These are phyloP conservation scores for Vigna hirtella DNA, from an alignment of 306 rosid genomes.

Conservation along the genomic window DNA sequence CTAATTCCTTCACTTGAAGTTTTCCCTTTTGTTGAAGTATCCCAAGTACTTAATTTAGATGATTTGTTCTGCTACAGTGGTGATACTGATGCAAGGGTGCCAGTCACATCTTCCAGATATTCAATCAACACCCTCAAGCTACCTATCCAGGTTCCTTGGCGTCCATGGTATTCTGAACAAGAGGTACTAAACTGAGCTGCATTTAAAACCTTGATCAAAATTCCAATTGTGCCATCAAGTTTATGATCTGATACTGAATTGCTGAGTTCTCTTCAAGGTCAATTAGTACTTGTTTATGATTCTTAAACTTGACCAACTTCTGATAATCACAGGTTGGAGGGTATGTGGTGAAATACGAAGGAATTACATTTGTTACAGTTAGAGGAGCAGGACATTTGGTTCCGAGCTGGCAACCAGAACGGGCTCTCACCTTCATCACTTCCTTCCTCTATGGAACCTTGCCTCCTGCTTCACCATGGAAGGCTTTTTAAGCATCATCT, in stretches of 20 bases:
- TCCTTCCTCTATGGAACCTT: slow-evolving; percentile 54
- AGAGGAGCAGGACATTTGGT: slow-evolving; percentile 70
- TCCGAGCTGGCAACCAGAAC: slow-evolving; percentile 70
- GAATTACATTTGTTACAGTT: slow-evolving; percentile 57
- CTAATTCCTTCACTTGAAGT: neutral
- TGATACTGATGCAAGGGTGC: slow-evolving; percentile 56
- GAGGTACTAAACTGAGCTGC: slow-evolving; percentile 50
- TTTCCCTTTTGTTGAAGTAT: neutral
- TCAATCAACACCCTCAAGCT: slow-evolving; percentile 53
- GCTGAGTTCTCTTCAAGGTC: neutral
- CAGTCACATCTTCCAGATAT: slow-evolving; percentile 63
- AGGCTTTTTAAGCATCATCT: neutral
- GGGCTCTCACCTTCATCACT: slow-evolving; percentile 57
- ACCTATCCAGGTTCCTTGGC: slow-evolving; percentile 50
- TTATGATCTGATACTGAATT: neutral
- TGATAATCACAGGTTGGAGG: slow-evolving; percentile 60
- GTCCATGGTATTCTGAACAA: slow-evolving; percentile 57
- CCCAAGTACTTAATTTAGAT: neutral
- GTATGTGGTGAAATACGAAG: slow-evolving; percentile 58
- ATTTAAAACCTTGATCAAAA: too few relatives aligned
- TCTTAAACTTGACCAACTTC: neutral
- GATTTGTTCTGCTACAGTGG: slow-evolving; percentile 50
- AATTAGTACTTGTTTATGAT: too few relatives aligned
- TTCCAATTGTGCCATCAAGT: too few relatives aligned
- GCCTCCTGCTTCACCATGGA: slow-evolving; percentile 51